Base-by-base conservation (phyloP, 805 yeast genomes). In the Cephaloascus fragrans region DNA sequence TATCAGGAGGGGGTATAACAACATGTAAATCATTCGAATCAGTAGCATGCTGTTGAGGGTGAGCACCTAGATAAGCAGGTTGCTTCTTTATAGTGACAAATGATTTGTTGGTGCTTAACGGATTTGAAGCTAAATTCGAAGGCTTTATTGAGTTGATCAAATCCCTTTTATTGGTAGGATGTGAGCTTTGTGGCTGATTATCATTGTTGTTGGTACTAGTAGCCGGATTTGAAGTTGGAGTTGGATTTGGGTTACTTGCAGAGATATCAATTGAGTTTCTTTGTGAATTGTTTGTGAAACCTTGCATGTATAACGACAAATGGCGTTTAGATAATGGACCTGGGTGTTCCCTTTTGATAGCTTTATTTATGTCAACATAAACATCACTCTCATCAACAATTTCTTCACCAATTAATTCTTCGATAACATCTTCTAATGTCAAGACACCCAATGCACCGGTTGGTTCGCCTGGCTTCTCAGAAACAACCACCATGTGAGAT, bases 361-460 rank as follows among this genome's bases (percentile, higher is more conserved):
- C 86, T 46, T 84, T 83, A 58, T 86, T 86, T 45, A 89, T 83
- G 60, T 90, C 97, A 41, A 89, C 75, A 53, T 83, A 88, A 16
- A 93, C 97, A 56, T 90, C 98, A 18, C 88, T 78, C 62, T 90
- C 98, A 55, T 90, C 98, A 33, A 90, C 90, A 52, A 90, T 90
- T 57, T 90, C 98, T 61, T 90, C 97, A 37, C 98, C 98, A 57
- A 90, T 90, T 46, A 90, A 71, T 61, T 90, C 98, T 59, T 90
- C 98, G 53, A 90, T 93, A n/a, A 90, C 97, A 55, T 90, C 98
- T 61, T 90, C 98, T 44, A 90, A 67, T 1, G 98, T 90, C 34
- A 90, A 67, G 8, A 90, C 95, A 46, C 98, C 98, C 26, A 83
- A 56, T 1, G 96, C 93, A 17, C 97, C 97, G 32, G 70, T 68